Evolutionary conservation across 805 yeast species (phyloP).

Genomic region (Torulaspora microellipsoides): DNA sequence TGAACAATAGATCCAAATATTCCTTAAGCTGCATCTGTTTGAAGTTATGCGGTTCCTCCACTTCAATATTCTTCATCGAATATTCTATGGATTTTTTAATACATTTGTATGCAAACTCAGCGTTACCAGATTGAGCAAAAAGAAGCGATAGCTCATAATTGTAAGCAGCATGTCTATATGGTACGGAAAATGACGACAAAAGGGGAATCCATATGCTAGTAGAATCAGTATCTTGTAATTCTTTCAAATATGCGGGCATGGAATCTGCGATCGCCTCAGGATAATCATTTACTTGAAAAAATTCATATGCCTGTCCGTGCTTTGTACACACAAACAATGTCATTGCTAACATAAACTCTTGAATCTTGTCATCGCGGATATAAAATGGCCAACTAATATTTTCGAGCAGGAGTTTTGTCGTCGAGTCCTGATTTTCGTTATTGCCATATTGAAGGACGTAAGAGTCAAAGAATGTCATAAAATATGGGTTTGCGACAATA

Average conservation of each 20-base stretch:
- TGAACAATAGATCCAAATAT: constrained; percentile 25
- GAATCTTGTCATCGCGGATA: constrained; percentile 17
- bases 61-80: constrained; percentile 14
- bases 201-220: constrained; percentile 24
- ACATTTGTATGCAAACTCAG: constrained; percentile 24
- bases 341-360: constrained; percentile 30
- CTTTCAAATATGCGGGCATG: constrained; percentile 21
- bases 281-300: constrained; percentile 26
- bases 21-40: constrained; percentile 25
- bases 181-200: constrained; percentile 15
- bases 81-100: constrained; percentile 29
- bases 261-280: constrained; percentile 14
- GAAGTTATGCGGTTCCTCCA: constrained; percentile 19
- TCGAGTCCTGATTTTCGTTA: constrained; percentile 2
- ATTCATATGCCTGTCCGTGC: constrained; percentile 26
- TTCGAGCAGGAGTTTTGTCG: constrained; percentile 10
- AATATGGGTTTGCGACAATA: constrained; percentile 16
- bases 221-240: constrained; percentile 11
- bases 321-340: constrained; percentile 23
- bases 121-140: constrained; percentile 19
- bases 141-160: constrained; percentile 27
- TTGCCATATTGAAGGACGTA: constrained; percentile 13
- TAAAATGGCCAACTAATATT: constrained; percentile 22
- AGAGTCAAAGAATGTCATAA: constrained; percentile 18
- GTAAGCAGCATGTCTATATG: constrained; percentile 20